Conservation (phyloP, 139 green algal species). For the Pycnococcus provasolii region DNA sequence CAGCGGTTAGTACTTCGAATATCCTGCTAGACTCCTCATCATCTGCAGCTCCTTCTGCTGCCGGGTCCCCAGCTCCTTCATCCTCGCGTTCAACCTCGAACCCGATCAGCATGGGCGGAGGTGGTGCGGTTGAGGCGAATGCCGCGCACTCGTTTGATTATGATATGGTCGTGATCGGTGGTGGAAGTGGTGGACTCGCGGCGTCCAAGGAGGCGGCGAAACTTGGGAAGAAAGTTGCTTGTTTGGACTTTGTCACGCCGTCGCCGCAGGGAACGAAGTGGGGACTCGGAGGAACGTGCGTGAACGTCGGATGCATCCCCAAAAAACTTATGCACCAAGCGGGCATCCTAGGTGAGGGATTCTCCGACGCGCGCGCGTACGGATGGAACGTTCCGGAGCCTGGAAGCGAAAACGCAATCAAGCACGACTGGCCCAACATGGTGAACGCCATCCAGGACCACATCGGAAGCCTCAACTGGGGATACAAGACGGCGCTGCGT, state of each 20-base stretch:
- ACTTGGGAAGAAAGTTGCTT: constrained; percentile 38
- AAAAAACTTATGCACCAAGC: constrained; percentile 50
- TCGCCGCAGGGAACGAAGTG: constrained; percentile 35
- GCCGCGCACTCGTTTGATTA: constrained; percentile 34
- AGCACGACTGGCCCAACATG: constrained; percentile 32
- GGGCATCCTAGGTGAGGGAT: constrained; percentile 41
- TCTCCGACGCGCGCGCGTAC: constrained; percentile 39
- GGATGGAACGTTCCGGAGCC: constrained; percentile 32
- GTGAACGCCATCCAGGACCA: constrained; percentile 39
- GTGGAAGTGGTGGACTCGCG: constrained; percentile 42
- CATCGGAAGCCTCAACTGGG: constrained; percentile 44
- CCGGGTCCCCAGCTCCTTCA: no score
- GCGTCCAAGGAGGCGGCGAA: constrained; percentile 40
- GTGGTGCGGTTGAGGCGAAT: neutral
- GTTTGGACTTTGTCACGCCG: constrained; percentile 46
- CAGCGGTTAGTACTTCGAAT: no score
- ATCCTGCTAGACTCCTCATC: no score
- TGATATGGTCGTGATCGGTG: constrained; percentile 50
- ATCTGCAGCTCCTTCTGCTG: no score
- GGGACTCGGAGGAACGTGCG: constrained; percentile 45
- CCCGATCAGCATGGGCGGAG: no score
- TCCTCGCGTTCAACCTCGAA: no score
- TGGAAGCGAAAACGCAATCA: neutral
- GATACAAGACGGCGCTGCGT: constrained; percentile 40
- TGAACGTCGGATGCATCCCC: constrained; percentile 50